Conservation (phyloP, 495 filamentous ascomycete species). For the Thozetella sp. region DNA sequence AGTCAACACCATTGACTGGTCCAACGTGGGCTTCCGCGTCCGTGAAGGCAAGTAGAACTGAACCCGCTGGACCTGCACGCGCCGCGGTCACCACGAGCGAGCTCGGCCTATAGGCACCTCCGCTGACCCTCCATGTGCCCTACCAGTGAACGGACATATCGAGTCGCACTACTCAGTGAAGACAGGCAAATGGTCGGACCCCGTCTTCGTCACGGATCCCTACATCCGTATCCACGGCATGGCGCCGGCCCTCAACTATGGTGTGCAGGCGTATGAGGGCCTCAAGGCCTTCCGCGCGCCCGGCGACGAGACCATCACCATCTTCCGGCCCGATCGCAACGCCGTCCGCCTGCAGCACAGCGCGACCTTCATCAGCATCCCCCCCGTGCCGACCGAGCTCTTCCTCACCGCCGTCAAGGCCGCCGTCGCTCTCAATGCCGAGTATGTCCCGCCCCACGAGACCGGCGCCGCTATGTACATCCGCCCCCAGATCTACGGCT, state of each 20-base stretch:
- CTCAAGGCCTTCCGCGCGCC: conserved; percentile 87
- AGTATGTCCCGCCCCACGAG: conserved; percentile 81
- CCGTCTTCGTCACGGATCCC: conserved; percentile 73
- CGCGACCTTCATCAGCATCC: conserved; percentile 77
- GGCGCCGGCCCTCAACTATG: conserved; percentile 90
- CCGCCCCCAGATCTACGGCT: conserved; percentile 84
- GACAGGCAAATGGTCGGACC: conserved; percentile 74
- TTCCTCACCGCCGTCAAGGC: conserved; percentile 76
- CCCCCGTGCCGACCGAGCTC: conserved; percentile 68
- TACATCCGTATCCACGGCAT: conserved; percentile 86
- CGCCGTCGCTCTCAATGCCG: conserved; percentile 83
- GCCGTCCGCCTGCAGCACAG: conserved; percentile 79
- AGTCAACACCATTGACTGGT: conserved; percentile 86
- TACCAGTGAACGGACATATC: conserved; percentile 74
- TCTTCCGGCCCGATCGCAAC: conserved; percentile 83
- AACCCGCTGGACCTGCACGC: background rate
- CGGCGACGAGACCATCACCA: conserved; percentile 58
- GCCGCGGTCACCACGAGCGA: background rate
- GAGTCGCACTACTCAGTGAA: conserved; percentile 71
- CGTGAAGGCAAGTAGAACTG: conserved; percentile 67
- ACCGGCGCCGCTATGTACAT: conserved; percentile 90
- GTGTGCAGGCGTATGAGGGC: conserved; percentile 91
- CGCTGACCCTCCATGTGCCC: background rate
- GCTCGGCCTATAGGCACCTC: background rate
- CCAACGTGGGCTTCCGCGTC: conserved; percentile 85